Percentiles rank a stretch among this genome's conserved stretches.
Evolutionary conservation across 2,329 filamentous ascomycete genomes (phyloP).

Genomic region (Penicillium verrucosum): DNA sequence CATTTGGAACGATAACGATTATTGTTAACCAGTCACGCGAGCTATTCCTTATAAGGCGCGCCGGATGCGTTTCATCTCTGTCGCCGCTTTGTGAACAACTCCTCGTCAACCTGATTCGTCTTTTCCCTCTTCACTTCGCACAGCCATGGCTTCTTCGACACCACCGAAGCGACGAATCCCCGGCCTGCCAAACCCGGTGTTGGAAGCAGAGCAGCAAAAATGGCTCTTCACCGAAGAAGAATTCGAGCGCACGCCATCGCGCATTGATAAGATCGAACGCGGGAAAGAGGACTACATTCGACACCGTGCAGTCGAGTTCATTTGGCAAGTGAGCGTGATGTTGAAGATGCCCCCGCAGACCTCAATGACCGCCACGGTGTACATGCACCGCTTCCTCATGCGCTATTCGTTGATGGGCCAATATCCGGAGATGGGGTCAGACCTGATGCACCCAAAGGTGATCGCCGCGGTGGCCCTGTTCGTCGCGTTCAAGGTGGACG

Average conservation of each 20-base stretch:
- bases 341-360: slow-evolving; percentile 49
- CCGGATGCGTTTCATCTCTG: slow-evolving; percentile 16
- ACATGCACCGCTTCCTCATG: slow-evolving; percentile 97
- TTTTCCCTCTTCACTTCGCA: neutral
- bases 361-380: slow-evolving; percentile 85
- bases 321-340: slow-evolving; percentile 76
- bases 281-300: slow-evolving; percentile 76
- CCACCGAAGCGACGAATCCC: slow-evolving; percentile 31
- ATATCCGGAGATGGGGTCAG: slow-evolving; percentile 61
- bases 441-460: slow-evolving; percentile 81
- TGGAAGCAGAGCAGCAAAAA: slow-evolving; percentile 62
- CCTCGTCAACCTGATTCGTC: neutral
- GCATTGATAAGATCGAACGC: slow-evolving; percentile 73
- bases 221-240: slow-evolving; percentile 90
- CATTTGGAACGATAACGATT: slow-evolving; percentile 3
- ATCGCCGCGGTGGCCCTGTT: slow-evolving; percentile 90
- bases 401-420: slow-evolving; percentile 68
- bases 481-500: slow-evolving; percentile 93
- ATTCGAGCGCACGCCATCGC: slow-evolving; percentile 75
- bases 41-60: slow-evolving; percentile 11
- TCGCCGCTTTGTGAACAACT: neutral
- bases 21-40: neutral
- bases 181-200: slow-evolving; percentile 45
- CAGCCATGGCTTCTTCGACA: slow-evolving; percentile 23
- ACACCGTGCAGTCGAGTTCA: slow-evolving; percentile 93